A percentile compares a stretch with the other conserved stretches of the same genome.
Conservation (phyloP, 345 rosid species). For the Limnanthes douglasii region DNA sequence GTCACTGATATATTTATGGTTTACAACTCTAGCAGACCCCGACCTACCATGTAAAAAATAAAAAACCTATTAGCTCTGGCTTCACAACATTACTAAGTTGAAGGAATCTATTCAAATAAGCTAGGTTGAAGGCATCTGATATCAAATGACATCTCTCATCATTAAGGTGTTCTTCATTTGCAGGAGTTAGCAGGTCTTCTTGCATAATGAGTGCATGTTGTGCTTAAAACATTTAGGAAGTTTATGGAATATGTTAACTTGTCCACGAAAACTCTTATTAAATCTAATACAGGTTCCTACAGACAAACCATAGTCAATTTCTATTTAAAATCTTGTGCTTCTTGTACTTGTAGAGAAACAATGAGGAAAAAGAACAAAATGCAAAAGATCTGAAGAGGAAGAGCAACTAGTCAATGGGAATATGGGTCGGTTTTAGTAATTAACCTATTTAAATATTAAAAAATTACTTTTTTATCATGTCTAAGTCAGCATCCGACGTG, state of each 20-base stretch:
- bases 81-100: too few relatives aligned
- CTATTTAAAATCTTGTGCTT: too few relatives aligned
- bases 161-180: constrained; percentile 27
- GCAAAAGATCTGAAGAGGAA: constrained; percentile 56
- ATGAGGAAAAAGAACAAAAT: not conserved
- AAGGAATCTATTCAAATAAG: too few relatives aligned
- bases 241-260: constrained; percentile 72
- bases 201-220: constrained; percentile 92
- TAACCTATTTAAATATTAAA: too few relatives aligned
- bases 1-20: constrained; percentile 88
- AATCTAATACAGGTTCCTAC: constrained; percentile 85
- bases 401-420: too few relatives aligned
- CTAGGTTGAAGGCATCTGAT: constrained; percentile 78
- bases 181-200: constrained; percentile 64
- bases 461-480: too few relatives aligned
- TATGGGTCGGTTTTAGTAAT: too few relatives aligned
- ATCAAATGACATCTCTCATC: constrained; percentile 75
- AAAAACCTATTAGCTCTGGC: too few relatives aligned
- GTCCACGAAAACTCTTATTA: constrained; percentile 75
- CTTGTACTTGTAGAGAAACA: not conserved
- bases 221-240: constrained; percentile 73
- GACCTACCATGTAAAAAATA: too few relatives aligned
- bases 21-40: constrained; percentile 96
- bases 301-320: constrained; percentile 1
- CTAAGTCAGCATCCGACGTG: too few relatives aligned